Conservation (phyloP, 2,329 filamentous ascomycete genomes). For the Xylaria sp. region DNA sequence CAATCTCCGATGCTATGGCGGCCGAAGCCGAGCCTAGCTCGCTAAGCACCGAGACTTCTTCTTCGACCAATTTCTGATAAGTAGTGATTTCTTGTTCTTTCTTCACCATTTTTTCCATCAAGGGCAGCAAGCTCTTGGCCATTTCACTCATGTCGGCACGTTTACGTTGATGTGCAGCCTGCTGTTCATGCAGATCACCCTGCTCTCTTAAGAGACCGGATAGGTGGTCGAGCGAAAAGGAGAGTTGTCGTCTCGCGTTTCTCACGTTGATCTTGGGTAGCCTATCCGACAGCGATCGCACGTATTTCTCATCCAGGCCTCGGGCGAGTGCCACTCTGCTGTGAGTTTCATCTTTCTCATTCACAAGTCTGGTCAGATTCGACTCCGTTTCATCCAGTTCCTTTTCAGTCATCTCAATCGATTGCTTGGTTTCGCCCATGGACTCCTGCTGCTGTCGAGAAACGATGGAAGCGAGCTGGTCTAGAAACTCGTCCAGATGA, state of each 20-base stretch:
- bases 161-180: slow-evolving; percentile 5
- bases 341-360: neutral
- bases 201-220: slow-evolving; percentile 11
- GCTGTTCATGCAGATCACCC: slow-evolving; percentile 2
- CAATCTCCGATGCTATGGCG: slow-evolving; percentile 6
- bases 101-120: slow-evolving; percentile 2
- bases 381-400: neutral
- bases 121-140: neutral
- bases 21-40: slow-evolving; percentile 3
- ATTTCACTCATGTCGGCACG: neutral
- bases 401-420: neutral
- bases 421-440: neutral
- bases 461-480: neutral
- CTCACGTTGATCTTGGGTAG: neutral
- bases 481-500: neutral
- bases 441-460: neutral
- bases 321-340: neutral
- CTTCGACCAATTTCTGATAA: slow-evolving; percentile 14
- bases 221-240: slow-evolving; percentile 5
- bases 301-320: slow-evolving; percentile 1
- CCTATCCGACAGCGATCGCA: slow-evolving; percentile 1
- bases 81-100: slow-evolving; percentile 19
- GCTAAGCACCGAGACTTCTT: slow-evolving; percentile 14
- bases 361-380: neutral
- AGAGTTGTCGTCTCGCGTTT: slow-evolving; percentile 2